These are phyloP conservation scores for Plasmodium sp. DNA, from an alignment of 169 alveolate genomes.

Conservation along the genomic window DNA sequence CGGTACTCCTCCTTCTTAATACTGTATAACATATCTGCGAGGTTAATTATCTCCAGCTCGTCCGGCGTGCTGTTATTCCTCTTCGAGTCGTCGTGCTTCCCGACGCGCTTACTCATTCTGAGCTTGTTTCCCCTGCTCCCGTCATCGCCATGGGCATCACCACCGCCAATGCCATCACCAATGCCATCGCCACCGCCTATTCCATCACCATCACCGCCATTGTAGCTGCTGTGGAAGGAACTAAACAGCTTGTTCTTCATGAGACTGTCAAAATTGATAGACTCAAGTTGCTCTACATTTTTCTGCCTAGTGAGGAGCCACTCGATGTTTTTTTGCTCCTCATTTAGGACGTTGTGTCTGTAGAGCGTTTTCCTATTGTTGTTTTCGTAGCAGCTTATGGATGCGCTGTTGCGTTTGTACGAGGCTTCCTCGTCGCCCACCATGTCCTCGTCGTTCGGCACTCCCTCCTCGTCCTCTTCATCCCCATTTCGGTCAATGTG, in stretches of 20 bases:
- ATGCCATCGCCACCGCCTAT: neutral
- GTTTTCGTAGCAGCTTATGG: neutral
- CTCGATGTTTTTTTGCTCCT: conserved; percentile 44
- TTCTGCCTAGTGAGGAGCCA: conserved; percentile 7
- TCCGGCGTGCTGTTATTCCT: neutral
- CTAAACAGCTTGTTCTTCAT: conserved; percentile 28
- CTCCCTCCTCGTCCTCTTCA: neutral
- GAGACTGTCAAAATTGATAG: conserved; percentile 11
- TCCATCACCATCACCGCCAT: neutral
- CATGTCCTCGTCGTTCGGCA: neutral
- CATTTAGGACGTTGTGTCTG: conserved; percentile 47
- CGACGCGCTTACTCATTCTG: neutral
- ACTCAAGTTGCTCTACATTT: conserved; percentile 11
- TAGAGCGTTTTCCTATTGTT: conserved; percentile 18
- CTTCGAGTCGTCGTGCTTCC: neutral
- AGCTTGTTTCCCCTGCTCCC: neutral
- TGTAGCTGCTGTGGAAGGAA: neutral
- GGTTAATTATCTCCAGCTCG: neutral
- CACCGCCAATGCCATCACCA: neutral
- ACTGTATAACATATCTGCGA: neutral
- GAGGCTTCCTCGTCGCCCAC: neutral
- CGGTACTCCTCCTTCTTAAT: conserved; percentile 17
- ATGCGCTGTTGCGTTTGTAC: neutral
- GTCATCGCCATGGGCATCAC: neutral
- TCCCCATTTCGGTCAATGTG: no score